A percentile compares a stretch with the other conserved stretches of the same genome.
Conservation (phyloP, 2,329 filamentous ascomycete genomes). For the Epichloe uncinata region DNA sequence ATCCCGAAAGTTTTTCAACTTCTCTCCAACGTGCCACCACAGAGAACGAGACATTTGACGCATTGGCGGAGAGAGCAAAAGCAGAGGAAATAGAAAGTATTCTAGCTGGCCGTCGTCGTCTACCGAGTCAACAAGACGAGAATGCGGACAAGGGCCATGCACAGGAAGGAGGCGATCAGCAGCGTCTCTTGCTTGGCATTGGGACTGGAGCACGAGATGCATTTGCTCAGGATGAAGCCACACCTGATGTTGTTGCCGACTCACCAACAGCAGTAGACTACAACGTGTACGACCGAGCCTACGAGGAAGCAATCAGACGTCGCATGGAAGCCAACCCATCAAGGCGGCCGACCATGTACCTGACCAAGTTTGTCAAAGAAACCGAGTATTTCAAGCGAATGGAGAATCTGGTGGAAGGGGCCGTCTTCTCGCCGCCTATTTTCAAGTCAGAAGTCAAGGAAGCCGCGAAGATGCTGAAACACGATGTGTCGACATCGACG, state of each 20-base stretch:
- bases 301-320: conserved; percentile 61
- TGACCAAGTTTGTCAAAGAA: conserved; percentile 35
- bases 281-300: conserved; percentile 80
- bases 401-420: conserved; percentile 24
- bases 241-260: conserved; percentile 54
- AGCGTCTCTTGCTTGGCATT: conserved; percentile 59
- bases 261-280: conserved; percentile 75
- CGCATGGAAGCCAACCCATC: conserved; percentile 43
- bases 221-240: conserved; percentile 25
- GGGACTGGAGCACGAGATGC: conserved; percentile 48
- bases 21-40: not conserved
- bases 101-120: conserved; percentile 31
- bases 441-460: conserved; percentile 7
- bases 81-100: conserved; percentile 36
- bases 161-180: conserved; percentile 48
- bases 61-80: conserved; percentile 22
- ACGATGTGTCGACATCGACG: not conserved
- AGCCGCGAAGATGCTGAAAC: conserved; percentile 5
- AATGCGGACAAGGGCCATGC: conserved; percentile 33
- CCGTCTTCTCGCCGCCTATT: conserved; percentile 7
- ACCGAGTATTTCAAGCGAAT: conserved; percentile 26
- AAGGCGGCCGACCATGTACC: conserved; percentile 31
- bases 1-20: not conserved
- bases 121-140: conserved; percentile 17
- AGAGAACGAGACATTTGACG: conserved; percentile 8